Evolutionary conservation across 352 stramenopile species (phyloP), one percentile per base, ranked within the genome.

Genomic region (Phytophthora citrophthora): DNA sequence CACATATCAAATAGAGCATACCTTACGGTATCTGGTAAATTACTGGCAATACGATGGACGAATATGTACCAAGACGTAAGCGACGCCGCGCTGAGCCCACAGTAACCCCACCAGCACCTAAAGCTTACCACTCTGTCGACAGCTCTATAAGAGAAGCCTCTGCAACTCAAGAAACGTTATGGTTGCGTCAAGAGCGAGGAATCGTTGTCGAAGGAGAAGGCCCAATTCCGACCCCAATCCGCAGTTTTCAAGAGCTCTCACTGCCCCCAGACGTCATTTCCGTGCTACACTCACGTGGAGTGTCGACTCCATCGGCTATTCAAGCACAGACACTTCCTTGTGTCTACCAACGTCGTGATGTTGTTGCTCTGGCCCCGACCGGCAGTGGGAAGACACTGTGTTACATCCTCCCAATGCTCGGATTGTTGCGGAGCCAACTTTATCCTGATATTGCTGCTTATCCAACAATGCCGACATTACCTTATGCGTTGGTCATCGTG

Each of bases 241-340:
- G 44, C 41, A 68, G 48, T 40, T 90, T 91, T 52, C 60, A 61
- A 4, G 54, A 64, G 10, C 60, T 89, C 48, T 23, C 40, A 16
- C 56, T 91, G 39, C 62, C 56, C 57, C 3, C 50, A 64, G 48
- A 57, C 12, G 54, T 58, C 3, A 52, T 71, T 43, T 63, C 50
- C 31, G 59, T 68, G 32, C 64, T 90, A 6, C 29, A 72, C 8
- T 61, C 59, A 7, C 69, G 74, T 34, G 70, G 71, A 12, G 69
- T 97, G 64, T 86, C 83, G 34, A 88, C 91, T 43, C 97, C 97
- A 1, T 99, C 96, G 10, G 78, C 97, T 6, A 96, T 99, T 52
- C 98, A 99, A 76, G 98, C 99, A 86, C 90, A 98, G 64, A 73
- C 86, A n/a, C 82, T 98, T n/a, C 93, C 95, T 5, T 74, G 78